Conservation (phyloP, 257 asterid genomes). For the Solanum infundibuliforme region DNA sequence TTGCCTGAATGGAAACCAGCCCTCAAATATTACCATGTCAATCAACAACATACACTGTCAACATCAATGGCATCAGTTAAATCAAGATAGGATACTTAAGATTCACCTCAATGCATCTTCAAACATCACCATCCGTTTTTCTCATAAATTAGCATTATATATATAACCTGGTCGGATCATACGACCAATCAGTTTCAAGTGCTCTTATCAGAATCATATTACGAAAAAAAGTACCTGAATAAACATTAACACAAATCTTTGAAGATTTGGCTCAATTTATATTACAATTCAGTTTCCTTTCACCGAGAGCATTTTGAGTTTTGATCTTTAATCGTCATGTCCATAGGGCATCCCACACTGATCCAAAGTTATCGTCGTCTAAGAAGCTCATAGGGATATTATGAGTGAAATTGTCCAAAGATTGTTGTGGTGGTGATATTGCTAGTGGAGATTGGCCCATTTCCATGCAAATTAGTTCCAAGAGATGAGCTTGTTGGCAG, state of each 20-base stretch:
- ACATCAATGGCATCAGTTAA: constrained; percentile 62
- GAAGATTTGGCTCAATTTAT: no score
- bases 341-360: constrained; percentile 33
- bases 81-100: constrained; percentile 78
- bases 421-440: constrained; percentile 11
- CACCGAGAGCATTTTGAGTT: not conserved
- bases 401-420: constrained; percentile 6
- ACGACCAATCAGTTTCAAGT: not conserved
- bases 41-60: constrained; percentile 62
- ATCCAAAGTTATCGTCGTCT: constrained; percentile 28
- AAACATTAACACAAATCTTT: not conserved
- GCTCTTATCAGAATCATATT: not conserved
- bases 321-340: constrained; percentile 2
- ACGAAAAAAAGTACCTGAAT: not conserved
- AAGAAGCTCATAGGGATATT: not conserved
- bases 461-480: constrained; percentile 57
- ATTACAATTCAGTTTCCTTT: no score
- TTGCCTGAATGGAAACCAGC: no score
- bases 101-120: constrained; percentile 84
- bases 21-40: not conserved
- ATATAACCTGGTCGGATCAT: no score
- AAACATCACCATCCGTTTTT: not conserved
- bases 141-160: no score
- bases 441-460: constrained; percentile 23
- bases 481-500: constrained; percentile 43